These are phyloP conservation scores for Dactylonectria estremocensis DNA, from an alignment of 2,329 filamentous ascomycete genomes.

Conservation along the genomic window DNA sequence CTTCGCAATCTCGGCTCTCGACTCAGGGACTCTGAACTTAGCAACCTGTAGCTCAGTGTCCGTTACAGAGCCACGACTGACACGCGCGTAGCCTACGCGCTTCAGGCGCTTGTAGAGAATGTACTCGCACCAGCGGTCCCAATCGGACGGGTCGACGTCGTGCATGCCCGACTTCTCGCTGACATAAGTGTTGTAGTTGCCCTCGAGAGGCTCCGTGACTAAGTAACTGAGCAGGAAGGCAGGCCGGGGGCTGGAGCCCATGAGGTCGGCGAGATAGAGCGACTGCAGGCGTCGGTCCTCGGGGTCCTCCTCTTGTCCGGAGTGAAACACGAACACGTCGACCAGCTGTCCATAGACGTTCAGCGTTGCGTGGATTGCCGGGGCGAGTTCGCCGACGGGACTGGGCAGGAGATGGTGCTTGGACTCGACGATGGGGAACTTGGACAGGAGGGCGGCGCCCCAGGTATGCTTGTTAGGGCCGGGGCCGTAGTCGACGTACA, in stretches of 20 bases:
- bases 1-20: slow-evolving; percentile 68
- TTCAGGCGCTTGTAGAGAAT: slow-evolving; percentile 93
- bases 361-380: slow-evolving; percentile 96
- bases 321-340: slow-evolving; percentile 98
- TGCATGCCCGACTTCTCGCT: slow-evolving; percentile 90
- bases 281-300: slow-evolving; percentile 92
- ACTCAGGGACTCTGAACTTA: slow-evolving; percentile 87
- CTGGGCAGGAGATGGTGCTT: slow-evolving; percentile 96
- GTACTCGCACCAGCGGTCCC: slow-evolving; percentile 99
- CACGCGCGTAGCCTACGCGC: slow-evolving; percentile 89
- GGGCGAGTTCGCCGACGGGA: slow-evolving; percentile 93
- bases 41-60: slow-evolving; percentile 98
- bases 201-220: slow-evolving; percentile 89
- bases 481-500: slow-evolving; percentile 98
- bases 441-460: slow-evolving; percentile 93
- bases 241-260: slow-evolving; percentile 86
- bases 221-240: slow-evolving; percentile 92
- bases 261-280: slow-evolving; percentile 88
- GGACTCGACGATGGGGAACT: slow-evolving; percentile 97
- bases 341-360: slow-evolving; percentile 92
- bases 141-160: slow-evolving; percentile 92
- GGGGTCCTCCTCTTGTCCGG: slow-evolving; percentile 95
- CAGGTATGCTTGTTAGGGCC: slow-evolving; percentile 99
- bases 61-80: slow-evolving; percentile 92
- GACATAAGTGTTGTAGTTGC: slow-evolving; percentile 98